Evolutionary conservation across 305 asterid species (phyloP).

Genomic region (Solanum hybrid): DNA sequence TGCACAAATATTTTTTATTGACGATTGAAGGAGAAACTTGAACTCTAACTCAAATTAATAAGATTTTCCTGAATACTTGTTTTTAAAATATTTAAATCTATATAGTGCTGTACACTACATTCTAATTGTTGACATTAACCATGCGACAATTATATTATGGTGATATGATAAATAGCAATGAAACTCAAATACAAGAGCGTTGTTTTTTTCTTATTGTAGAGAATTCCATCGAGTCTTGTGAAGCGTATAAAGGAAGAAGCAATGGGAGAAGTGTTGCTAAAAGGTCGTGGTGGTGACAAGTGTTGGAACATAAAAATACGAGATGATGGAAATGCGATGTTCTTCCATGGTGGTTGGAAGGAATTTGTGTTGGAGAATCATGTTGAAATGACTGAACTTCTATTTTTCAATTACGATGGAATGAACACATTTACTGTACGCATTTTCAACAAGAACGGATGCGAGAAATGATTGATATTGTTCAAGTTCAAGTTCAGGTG

Average conservation of each 20-base stretch:
- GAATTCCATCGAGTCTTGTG: background rate
- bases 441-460: background rate
- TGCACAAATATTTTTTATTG: no score
- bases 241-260: background rate
- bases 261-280: background rate
- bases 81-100: background rate
- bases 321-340: background rate
- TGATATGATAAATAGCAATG: background rate
- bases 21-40: background rate
- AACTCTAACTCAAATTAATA: background rate
- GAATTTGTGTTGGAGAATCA: background rate
- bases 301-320: background rate
- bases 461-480: background rate
- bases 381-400: background rate
- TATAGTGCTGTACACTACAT: background rate
- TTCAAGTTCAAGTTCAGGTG: background rate
- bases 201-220: background rate
- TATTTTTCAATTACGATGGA: background rate
- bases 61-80: background rate
- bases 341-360: background rate
- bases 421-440: background rate
- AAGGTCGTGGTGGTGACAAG: background rate
- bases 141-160: background rate
- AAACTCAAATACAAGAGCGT: background rate
- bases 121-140: background rate